Base-by-base conservation (phyloP, 352 stramenopile genomes). In the Vaucheria bursata region DNA sequence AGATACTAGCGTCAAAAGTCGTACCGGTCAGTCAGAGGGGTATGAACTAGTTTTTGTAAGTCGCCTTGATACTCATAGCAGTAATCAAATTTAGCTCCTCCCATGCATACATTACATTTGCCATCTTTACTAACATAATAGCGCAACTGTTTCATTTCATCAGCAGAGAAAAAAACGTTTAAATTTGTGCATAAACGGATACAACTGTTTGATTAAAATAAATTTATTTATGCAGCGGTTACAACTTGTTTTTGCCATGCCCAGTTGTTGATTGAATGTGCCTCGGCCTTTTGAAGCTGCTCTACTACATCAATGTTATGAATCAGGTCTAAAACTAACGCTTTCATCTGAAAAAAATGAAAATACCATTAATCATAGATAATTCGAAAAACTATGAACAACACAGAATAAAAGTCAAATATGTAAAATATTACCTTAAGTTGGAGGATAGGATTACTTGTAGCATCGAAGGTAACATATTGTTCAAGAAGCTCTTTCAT, bases 21-120 rank as follows among this genome's bases (percentile, higher is more conserved):
- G 78, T 92, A 97, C 74, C 93, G 94, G 85, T 97, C 93, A 0
- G 93, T 97, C 4, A 97, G 81, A 0, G 93, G 91, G 8, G 93
- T 97, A 80, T 97, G 91, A 0, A 97, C 93, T 31, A 97, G 86
- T 79, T 96, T 97, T 0, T 87, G 83, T 1, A 90, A 88, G 72
- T 97, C 97, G 25, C 93, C 93, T 71, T 97, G 93, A 84, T 97
- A 97, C 78, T 97, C 93, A 79, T 96, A 97, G 45, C 91, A 95
- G 80, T 97, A 97, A 40, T 89, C 85, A 67, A 97, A 96, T 59
- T 85, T 78, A 0, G 90, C 90, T 67, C 94, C 87, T 76, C 89
- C 79, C 85, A 87, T 87, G 35, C 75, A 65, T 35, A 87, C 79
- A 0, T 85, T 71, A 8, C 64, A 53, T 31, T 81, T 78, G 68